phyloP scores from a whole-genome alignment of 495 filamentous ascomycete genomes.

The Elasticomyces elasticus region DNA sequence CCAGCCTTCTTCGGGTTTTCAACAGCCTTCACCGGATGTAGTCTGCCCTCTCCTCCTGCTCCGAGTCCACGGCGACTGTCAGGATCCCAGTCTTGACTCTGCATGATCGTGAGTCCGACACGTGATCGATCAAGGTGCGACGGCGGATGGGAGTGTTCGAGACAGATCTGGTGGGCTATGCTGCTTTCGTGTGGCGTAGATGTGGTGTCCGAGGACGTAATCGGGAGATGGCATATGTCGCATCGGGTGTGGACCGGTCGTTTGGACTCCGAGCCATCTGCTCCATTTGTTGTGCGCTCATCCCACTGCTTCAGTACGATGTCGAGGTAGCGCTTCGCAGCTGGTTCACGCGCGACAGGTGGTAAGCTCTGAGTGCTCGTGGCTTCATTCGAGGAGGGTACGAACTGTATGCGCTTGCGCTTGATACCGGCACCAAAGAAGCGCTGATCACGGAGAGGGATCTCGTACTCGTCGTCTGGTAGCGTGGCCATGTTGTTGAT shows the following conservation, averaged over 20 bases:
- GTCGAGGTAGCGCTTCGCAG: slow-evolving; percentile 60
- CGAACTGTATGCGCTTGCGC: slow-evolving; percentile 69
- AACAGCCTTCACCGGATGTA: slow-evolving; percentile 62
- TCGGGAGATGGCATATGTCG: slow-evolving; percentile 50
- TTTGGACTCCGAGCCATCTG: too few relatives aligned
- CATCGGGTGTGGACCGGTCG: slow-evolving; percentile 29
- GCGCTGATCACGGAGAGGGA: slow-evolving; percentile 61
- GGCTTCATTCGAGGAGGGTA: slow-evolving; percentile 50
- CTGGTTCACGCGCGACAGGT: slow-evolving; percentile 30
- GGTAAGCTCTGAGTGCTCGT: slow-evolving; percentile 16
- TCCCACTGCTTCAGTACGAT: slow-evolving; percentile 42
- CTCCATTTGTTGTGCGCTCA: background rate
- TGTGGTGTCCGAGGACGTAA: slow-evolving; percentile 28
- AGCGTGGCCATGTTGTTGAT: background rate
- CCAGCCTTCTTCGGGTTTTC: slow-evolving; percentile 67
- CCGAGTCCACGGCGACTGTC: slow-evolving; percentile 69
- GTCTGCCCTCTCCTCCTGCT: slow-evolving; percentile 57
- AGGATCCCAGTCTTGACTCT: slow-evolving; percentile 78
- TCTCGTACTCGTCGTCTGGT: slow-evolving; percentile 47
- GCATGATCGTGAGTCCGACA: slow-evolving; percentile 64
- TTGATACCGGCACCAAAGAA: slow-evolving; percentile 73
- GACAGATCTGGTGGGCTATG: slow-evolving; percentile 71
- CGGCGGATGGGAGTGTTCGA: slow-evolving; percentile 73
- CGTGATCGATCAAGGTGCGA: slow-evolving; percentile 71
- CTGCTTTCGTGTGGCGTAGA: slow-evolving; percentile 53